Evolutionary conservation across 202 grass and related monocot species (phyloP).

Genomic region (Digitaria exilis): DNA sequence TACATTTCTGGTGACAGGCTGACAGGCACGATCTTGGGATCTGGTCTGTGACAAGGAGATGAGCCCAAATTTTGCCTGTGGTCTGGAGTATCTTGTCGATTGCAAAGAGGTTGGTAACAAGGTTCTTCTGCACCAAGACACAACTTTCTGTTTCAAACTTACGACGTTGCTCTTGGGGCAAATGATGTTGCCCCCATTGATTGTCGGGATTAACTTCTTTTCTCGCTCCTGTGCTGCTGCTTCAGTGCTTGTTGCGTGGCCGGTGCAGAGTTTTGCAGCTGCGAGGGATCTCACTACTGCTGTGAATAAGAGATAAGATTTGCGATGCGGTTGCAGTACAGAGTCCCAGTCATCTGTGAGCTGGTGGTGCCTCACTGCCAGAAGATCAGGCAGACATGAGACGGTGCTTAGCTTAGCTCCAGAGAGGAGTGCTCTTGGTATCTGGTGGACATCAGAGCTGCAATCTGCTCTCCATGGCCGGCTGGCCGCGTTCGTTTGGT

Average conservation of each 20-base stretch:
- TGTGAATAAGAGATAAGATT: conserved; percentile 1
- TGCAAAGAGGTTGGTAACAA: too few relatives aligned
- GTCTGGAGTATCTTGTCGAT: too few relatives aligned
- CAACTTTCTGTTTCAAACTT: neutral
- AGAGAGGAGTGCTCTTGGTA: conserved; percentile 13
- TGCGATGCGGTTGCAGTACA: neutral
- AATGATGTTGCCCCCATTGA: neutral
- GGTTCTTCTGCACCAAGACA: neutral
- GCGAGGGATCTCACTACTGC: neutral
- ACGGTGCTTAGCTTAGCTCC: neutral
- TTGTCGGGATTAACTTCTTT: neutral
- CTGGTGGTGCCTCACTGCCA: neutral
- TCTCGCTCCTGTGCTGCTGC: neutral
- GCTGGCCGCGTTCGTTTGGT: neutral
- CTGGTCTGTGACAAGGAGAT: neutral
- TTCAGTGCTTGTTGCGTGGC: neutral
- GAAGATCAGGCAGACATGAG: neutral
- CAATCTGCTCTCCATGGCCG: neutral
- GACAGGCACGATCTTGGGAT: neutral
- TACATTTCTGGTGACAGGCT: neutral
- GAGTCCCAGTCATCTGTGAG: neutral
- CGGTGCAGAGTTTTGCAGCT: neutral
- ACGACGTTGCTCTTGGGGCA: neutral
- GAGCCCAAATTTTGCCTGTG: too few relatives aligned
- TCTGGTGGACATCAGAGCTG: neutral